Base-by-base conservation (phyloP, 2,329 filamentous ascomycete species). In the Trichoderma simmonsii region DNA sequence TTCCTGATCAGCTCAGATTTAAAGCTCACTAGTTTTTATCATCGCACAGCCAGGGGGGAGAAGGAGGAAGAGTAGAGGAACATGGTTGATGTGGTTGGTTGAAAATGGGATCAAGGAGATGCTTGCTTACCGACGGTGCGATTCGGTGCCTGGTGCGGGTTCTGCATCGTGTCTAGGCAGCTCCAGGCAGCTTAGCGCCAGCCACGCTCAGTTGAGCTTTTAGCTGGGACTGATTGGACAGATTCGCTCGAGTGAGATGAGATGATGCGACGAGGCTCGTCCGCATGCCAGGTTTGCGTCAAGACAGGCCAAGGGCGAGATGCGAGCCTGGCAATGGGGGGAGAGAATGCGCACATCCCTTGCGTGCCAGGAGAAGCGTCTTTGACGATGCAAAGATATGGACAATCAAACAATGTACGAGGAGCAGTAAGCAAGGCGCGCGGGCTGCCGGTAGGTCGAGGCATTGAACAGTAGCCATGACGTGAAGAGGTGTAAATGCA, bases 1-100 rank as follows among this genome's bases (percentile, higher is more conserved):
- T 78, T 74, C 78, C 77, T 73, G 73, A 76, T 75, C 76, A 71
- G 76, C 81, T 83, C 81, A 75, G 75, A 73, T 72, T 75, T 77
- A 76, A 81, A 79, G 81, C 81, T 82, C 81, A 71, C 48, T 60
- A 32, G 30, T 67, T 59, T 68, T 74, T 83, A 81, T 85, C 84
- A 83, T 85, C 84, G 83, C 75, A 56, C 69, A 70, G 73, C 65
- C 39, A 32, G n/a, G 39, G 56, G 15, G 5, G 56, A n/a, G 36
- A 30, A 15, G 36, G 11, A 18, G 18, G n/a, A 21, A 14, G 28
- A 28, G 30, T 2, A 18, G 21, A 7, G 21, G n/a, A 21, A 28
- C 6, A 36, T n/a, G 36, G 60, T 54, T 24, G 51, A 67, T 26
- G 32, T 67, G 32, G 32, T 39, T 34, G 57, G 59, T 39, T 34